A percentile compares a stretch with the other conserved stretches of the same genome.
These are phyloP conservation scores for Penicillium sp. DNA, from an alignment of 2,329 filamentous ascomycete species.

Conservation along the genomic window DNA sequence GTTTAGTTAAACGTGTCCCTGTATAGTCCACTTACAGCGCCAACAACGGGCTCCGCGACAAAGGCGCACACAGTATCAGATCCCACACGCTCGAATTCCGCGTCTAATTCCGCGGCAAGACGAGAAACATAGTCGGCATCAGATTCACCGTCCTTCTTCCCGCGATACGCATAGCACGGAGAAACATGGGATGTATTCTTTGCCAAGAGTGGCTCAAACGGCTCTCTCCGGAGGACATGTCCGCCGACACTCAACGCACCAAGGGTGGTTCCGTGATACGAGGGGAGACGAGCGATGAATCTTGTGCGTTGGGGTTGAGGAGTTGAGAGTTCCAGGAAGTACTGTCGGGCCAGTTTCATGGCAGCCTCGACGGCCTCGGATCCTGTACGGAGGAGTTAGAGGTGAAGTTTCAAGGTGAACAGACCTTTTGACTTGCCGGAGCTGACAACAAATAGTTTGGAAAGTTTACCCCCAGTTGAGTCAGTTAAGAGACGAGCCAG, in stretches of 20 bases:
- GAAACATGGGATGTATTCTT: slow-evolving; percentile 65
- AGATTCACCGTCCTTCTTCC: slow-evolving; percentile 56
- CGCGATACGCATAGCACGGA: slow-evolving; percentile 69
- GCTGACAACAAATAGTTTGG: slow-evolving; percentile 60
- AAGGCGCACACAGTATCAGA: slow-evolving; percentile 72
- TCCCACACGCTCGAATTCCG: slow-evolving; percentile 67
- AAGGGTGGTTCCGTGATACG: slow-evolving; percentile 73
- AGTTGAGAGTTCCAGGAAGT: slow-evolving; percentile 61
- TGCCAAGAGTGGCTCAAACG: slow-evolving; percentile 65
- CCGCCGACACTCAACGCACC: slow-evolving; percentile 69
- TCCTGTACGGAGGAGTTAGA: slow-evolving; percentile 43
- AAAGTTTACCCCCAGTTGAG: slow-evolving; percentile 58
- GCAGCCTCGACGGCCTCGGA: slow-evolving; percentile 72
- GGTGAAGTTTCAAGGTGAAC: not conserved
- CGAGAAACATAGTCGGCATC: slow-evolving; percentile 64
- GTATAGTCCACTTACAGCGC: slow-evolving; percentile 58
- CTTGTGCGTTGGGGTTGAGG: slow-evolving; percentile 59
- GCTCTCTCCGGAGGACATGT: slow-evolving; percentile 62
- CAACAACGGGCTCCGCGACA: slow-evolving; percentile 73
- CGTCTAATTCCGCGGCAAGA: slow-evolving; percentile 68
- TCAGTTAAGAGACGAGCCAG: slow-evolving; percentile 56
- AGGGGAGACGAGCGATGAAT: slow-evolving; percentile 68
- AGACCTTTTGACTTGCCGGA: slow-evolving; percentile 52
- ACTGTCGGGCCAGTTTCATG: slow-evolving; percentile 70
- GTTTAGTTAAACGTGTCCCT: not conserved